phyloP scores from a whole-genome alignment of 2,329 filamentous ascomycete genomes.

The Calcarisporium arbuscula region DNA sequence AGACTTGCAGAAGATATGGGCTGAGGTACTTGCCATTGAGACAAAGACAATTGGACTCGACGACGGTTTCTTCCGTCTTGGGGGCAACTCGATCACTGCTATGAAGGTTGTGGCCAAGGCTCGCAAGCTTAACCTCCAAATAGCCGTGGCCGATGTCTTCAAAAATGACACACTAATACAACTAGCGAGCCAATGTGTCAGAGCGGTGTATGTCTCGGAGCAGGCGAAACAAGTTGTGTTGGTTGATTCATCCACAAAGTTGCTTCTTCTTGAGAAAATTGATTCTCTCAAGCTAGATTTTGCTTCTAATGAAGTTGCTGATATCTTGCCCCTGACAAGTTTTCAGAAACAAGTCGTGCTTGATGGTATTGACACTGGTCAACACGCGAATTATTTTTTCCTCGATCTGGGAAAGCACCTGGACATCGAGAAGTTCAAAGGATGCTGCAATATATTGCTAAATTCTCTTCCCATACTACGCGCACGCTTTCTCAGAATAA shows the following conservation, averaged over 20 bases:
- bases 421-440: constrained; percentile 13
- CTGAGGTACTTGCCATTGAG: constrained; percentile 7
- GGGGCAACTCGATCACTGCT: constrained; percentile 17
- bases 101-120: constrained; percentile 5
- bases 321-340: constrained; percentile 12
- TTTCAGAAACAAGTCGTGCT: constrained; percentile 10
- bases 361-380: constrained; percentile 2
- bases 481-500: constrained; percentile 12
- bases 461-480: constrained; percentile 15
- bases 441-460: constrained; percentile 9
- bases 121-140: background rate
- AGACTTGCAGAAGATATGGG: constrained; percentile 14
- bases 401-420: constrained; percentile 13
- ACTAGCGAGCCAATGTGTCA: constrained; percentile 13
- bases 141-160: background rate
- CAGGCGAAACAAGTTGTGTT: constrained; percentile 3
- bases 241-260: constrained; percentile 6
- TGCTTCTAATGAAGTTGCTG: constrained; percentile 6
- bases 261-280: constrained; percentile 4
- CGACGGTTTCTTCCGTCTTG: constrained; percentile 13
- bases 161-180: constrained; percentile 6
- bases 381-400: constrained; percentile 17
- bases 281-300: constrained; percentile 6
- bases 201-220: background rate
- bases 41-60: constrained; percentile 9